Conservation (phyloP, 2,329 filamentous ascomycete genomes). For the Emergomyces pasteurianus region DNA sequence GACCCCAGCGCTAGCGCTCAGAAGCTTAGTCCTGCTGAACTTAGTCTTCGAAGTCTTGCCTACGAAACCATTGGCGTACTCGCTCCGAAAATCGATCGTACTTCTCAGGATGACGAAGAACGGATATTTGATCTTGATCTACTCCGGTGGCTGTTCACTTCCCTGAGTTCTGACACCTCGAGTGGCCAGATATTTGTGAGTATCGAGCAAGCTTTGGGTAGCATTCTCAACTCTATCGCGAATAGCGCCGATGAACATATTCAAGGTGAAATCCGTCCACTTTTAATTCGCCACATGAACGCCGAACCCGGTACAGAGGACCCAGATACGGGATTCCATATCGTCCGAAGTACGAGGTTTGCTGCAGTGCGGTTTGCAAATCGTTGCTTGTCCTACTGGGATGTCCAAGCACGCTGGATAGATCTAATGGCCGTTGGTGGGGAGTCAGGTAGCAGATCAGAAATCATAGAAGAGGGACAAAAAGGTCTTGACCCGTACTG, state of each 20-base stretch:
- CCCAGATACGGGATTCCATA: slow-evolving; percentile 26
- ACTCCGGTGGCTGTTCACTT: slow-evolving; percentile 69
- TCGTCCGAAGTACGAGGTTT: slow-evolving; percentile 64
- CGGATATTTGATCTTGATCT: slow-evolving; percentile 37
- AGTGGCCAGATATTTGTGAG: slow-evolving; percentile 65
- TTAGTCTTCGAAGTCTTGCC: slow-evolving; percentile 61
- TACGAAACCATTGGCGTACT: slow-evolving; percentile 87
- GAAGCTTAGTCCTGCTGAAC: slow-evolving; percentile 46
- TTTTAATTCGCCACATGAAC: slow-evolving; percentile 59
- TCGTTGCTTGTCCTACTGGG: slow-evolving; percentile 66
- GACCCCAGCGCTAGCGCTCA: slow-evolving; percentile 40
- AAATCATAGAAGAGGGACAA: slow-evolving; percentile 79
- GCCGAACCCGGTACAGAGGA: slow-evolving; percentile 32
- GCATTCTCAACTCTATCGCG: slow-evolving; percentile 51
- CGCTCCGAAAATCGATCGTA: slow-evolving; percentile 38
- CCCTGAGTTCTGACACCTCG: slow-evolving; percentile 66
- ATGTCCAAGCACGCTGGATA: slow-evolving; percentile 74
- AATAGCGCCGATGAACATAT: slow-evolving; percentile 30
- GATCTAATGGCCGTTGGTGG: slow-evolving; percentile 69
- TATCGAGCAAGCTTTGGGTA: slow-evolving; percentile 79
- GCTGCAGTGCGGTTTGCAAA: slow-evolving; percentile 83
- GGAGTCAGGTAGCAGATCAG: slow-evolving; percentile 55
- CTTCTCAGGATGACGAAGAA: slow-evolving; percentile 18
- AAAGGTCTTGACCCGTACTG: slow-evolving; percentile 75
- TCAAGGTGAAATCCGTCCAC: slow-evolving; percentile 35